These are phyloP conservation scores for Solanum pennellii DNA, from an alignment of 257 asterid genomes.

Conservation along the genomic window DNA sequence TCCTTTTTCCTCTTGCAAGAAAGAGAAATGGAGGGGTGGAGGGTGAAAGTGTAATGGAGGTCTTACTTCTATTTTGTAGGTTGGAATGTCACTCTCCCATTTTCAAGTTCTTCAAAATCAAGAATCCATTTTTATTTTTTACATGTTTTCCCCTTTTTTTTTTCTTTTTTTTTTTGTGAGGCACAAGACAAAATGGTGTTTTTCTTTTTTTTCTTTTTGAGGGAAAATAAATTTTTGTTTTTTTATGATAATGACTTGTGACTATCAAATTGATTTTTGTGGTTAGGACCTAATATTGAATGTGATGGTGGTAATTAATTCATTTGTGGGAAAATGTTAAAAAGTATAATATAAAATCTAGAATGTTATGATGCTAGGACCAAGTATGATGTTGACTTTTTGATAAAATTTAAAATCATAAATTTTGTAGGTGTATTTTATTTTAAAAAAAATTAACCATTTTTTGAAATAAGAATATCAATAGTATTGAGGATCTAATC, in stretches of 20 bases:
- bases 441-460: too few species aligned
- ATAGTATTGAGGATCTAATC: too few species aligned
- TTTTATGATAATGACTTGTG: background rate
- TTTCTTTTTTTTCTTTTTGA: background rate
- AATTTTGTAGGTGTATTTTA: too few species aligned
- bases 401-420: too few species aligned
- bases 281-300: background rate
- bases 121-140: background rate
- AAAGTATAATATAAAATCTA: background rate
- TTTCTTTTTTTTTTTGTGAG: background rate
- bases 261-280: background rate
- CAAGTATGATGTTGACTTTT: background rate
- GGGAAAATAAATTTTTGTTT: background rate
- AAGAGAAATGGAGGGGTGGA: background rate
- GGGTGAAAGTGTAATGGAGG: background rate
- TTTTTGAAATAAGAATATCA: too few species aligned
- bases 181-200: background rate
- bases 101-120: background rate
- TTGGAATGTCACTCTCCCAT: background rate
- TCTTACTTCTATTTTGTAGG: background rate
- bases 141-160: background rate
- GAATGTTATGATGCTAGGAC: background rate
- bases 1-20: background rate
- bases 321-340: background rate
- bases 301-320: background rate